Evolutionary conservation across 1,284 basidiomycete genomes (phyloP).

Genomic region (Naganishia sp.): DNA sequence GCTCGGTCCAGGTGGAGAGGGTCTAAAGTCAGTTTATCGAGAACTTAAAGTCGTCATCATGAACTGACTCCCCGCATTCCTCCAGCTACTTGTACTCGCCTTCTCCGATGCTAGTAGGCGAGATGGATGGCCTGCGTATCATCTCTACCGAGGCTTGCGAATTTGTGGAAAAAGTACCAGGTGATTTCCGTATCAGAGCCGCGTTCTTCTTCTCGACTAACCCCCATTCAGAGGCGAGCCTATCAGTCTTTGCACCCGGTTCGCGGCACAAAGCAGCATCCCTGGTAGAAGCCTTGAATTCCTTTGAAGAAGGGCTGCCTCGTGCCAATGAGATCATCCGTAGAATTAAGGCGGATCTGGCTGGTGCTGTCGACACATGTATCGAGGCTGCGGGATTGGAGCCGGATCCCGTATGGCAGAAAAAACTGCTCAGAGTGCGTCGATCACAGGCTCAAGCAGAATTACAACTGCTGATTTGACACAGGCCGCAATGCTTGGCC

Average conservation of each 20-base stretch:
- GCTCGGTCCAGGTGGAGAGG: slow-evolving; percentile 89
- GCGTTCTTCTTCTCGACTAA: background rate
- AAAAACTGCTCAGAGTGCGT: slow-evolving; percentile 75
- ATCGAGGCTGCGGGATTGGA: slow-evolving; percentile 91
- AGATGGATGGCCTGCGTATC: slow-evolving; percentile 83
- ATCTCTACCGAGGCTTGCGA: slow-evolving; percentile 78
- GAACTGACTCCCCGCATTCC: background rate
- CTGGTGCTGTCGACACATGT: slow-evolving; percentile 84
- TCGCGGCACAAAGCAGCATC: slow-evolving; percentile 90
- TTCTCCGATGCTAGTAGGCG: slow-evolving; percentile 74
- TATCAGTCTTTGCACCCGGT: slow-evolving; percentile 85
- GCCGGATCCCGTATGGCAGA: slow-evolving; percentile 88
- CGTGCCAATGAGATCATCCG: slow-evolving; percentile 92
- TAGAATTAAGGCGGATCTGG: slow-evolving; percentile 80
- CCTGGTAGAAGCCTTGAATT: slow-evolving; percentile 87
- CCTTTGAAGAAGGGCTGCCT: slow-evolving; percentile 77
- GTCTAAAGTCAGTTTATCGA: slow-evolving; percentile 65
- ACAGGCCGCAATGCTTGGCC: slow-evolving; percentile 91
- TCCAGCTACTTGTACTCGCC: slow-evolving; percentile 77
- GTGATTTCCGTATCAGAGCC: slow-evolving; percentile 55
- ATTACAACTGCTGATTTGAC: slow-evolving; percentile 4
- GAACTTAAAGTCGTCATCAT: background rate
- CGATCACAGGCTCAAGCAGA: background rate
- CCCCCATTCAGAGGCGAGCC: slow-evolving; percentile 62
- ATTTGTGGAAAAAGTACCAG: slow-evolving; percentile 88